Conservation (phyloP, 129 eudicot genomes). For the Flaveria brownii region DNA sequence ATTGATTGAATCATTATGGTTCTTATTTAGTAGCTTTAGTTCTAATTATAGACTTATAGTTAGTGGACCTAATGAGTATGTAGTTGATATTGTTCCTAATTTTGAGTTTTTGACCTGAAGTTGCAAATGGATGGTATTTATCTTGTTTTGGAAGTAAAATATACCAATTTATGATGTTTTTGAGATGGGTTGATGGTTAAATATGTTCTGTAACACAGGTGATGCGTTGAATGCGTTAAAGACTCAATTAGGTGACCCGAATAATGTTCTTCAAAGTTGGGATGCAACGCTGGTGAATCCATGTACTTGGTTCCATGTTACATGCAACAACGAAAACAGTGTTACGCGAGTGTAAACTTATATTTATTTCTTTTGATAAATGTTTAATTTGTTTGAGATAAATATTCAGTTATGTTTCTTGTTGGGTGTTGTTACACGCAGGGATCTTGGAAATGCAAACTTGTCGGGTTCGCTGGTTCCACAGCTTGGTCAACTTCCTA, state of each 20-base stretch:
- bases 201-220: conserved; percentile 42
- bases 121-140: neutral
- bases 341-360: conserved; percentile 82
- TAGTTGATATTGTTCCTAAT: conserved; percentile 2
- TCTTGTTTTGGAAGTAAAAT: neutral
- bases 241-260: conserved; percentile 73
- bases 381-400: neutral
- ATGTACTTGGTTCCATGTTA: conserved; percentile 91
- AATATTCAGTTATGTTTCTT: neutral
- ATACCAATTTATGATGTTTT: conserved; percentile 4
- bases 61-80: conserved; percentile 24
- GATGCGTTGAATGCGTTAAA: conserved; percentile 81
- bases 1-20: conserved; percentile 10
- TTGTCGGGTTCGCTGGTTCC: conserved; percentile 75
- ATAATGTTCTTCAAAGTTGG: conserved; percentile 88
- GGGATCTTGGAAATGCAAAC: conserved; percentile 93
- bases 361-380: neutral
- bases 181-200: conserved; percentile 20
- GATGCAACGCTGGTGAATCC: conserved; percentile 91
- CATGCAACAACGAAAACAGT: conserved; percentile 72
- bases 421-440: conserved; percentile 25
- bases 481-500: conserved; percentile 67
- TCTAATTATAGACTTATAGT: conserved; percentile 34
- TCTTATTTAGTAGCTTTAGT: conserved; percentile 4
- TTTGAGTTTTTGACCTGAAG: conserved; percentile 2